A percentile compares a stretch with the other conserved stretches of the same genome.
Conservation (phyloP, 495 filamentous ascomycete genomes). For the Staphylotrichum longicolle region DNA sequence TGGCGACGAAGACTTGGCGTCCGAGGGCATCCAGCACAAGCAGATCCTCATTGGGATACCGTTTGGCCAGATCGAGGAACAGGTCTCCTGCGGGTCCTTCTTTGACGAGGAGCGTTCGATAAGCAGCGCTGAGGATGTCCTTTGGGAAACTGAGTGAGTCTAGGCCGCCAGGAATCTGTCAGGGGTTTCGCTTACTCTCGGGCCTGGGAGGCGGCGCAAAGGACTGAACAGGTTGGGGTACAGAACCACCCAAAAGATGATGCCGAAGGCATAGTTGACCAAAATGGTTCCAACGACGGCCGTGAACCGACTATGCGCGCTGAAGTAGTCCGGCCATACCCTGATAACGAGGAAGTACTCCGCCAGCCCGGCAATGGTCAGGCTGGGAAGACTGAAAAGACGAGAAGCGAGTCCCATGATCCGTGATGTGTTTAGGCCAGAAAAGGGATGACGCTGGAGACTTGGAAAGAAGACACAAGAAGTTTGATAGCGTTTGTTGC, state of each 20-base stretch:
- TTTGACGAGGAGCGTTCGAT: slow-evolving; percentile 1
- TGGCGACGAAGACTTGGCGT: slow-evolving; percentile 9
- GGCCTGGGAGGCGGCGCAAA: slow-evolving; percentile 5
- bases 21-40: background rate
- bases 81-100: slow-evolving; percentile 11
- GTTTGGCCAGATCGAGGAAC: slow-evolving; percentile 8
- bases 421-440: background rate
- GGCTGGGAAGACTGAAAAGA: slow-evolving; percentile 8
- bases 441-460: background rate
- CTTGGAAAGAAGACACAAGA: background rate
- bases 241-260: slow-evolving; percentile 13
- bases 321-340: slow-evolving; percentile 1
- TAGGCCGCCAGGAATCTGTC: too few relatives aligned
- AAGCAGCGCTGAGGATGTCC: slow-evolving; percentile 5
- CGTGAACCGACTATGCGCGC: background rate
- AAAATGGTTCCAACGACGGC: background rate
- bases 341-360: slow-evolving; percentile 6
- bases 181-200: background rate
- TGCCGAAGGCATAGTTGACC: slow-evolving; percentile 13
- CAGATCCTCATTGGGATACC: slow-evolving; percentile 4
- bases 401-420: slow-evolving; percentile 7
- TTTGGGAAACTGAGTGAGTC: background rate
- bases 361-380: slow-evolving; percentile 2
- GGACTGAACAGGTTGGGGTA: slow-evolving; percentile 12
- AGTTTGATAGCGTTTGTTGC: too few relatives aligned